Evolutionary conservation across 2,329 filamentous ascomycete genomes (phyloP).

Genomic region (Penicillium sp.): DNA sequence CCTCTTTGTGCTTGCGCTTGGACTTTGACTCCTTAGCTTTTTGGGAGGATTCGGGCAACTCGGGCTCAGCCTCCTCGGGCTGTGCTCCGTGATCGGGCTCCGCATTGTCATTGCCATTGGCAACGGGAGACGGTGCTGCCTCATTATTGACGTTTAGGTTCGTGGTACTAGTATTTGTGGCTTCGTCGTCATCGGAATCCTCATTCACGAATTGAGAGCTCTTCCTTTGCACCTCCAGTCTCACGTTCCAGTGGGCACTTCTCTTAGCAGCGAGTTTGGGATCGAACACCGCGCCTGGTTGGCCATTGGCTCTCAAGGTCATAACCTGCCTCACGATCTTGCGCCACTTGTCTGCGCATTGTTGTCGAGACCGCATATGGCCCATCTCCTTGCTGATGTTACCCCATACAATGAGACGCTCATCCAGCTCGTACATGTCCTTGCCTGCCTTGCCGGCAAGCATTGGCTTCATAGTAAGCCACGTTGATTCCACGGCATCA

Average conservation of each 20-base stretch:
- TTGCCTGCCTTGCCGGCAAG: constrained; percentile 19
- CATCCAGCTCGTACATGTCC: constrained; percentile 33
- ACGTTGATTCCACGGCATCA: constrained; percentile 20
- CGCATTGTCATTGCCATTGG: neutral
- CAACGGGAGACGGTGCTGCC: neutral
- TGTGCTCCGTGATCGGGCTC: neutral
- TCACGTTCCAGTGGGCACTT: constrained; percentile 6
- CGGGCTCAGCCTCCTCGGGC: neutral
- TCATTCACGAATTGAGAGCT: constrained; percentile 13
- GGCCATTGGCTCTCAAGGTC: constrained; percentile 15
- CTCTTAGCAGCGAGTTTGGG: constrained; percentile 6
- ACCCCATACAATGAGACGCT: constrained; percentile 28
- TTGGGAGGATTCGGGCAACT: neutral
- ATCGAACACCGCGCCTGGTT: constrained; percentile 23
- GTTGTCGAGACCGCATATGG: constrained; percentile 31
- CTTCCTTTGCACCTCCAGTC: constrained; percentile 6
- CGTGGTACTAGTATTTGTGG: neutral
- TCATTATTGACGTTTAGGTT: neutral
- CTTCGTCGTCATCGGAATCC: constrained; percentile 15
- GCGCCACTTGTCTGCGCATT: constrained; percentile 36
- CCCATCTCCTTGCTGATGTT: constrained; percentile 24
- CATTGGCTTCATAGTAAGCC: constrained; percentile 14
- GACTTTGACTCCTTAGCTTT: constrained; percentile 1
- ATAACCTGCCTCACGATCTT: constrained; percentile 23
- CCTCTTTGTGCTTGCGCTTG: neutral